phyloP scores from a whole-genome alignment of 2,329 filamentous ascomycete species.

The Cordyceps militaris region DNA sequence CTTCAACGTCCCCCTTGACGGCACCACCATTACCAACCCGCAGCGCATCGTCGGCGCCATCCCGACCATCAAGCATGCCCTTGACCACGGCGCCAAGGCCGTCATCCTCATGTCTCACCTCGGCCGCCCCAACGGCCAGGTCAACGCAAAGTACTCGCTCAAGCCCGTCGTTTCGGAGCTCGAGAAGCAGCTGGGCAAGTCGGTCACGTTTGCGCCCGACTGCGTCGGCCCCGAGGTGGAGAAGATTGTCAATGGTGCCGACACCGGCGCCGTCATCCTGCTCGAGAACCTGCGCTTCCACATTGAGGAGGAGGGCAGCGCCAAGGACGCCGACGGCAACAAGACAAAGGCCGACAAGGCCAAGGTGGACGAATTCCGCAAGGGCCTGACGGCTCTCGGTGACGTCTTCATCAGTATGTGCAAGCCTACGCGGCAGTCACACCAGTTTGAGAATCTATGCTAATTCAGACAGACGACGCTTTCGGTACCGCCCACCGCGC shows the following conservation, averaged over 20 bases:
- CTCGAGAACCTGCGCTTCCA: conserved; percentile 99
- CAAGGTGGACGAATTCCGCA: conserved; percentile 87
- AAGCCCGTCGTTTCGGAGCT: conserved; percentile 87
- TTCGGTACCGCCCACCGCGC: conserved; percentile 98
- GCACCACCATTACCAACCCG: conserved; percentile 90
- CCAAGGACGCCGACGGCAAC: conserved; percentile 88
- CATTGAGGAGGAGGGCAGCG: conserved; percentile 94
- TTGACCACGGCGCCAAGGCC: conserved; percentile 83
- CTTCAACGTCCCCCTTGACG: conserved; percentile 98
- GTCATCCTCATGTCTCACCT: conserved; percentile 98
- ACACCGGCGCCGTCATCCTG: conserved; percentile 75
- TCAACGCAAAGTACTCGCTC: conserved; percentile 89
- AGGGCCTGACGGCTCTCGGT: conserved; percentile 86
- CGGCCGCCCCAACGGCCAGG: conserved; percentile 85
- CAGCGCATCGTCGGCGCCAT: conserved; percentile 96
- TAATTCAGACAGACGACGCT: conserved; percentile 65
- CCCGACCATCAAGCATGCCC: conserved; percentile 89
- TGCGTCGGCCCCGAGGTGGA: conserved; percentile 87
- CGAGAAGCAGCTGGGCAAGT: conserved; percentile 80
- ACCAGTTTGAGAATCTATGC: neutral
- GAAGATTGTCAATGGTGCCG: conserved; percentile 77
- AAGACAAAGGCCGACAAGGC: conserved; percentile 97
- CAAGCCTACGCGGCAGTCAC: neutral
- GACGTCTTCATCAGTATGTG: conserved; percentile 91
- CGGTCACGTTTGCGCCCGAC: conserved; percentile 82